A percentile compares a stretch with the other conserved stretches of the same genome.
phyloP scores from a whole-genome alignment of 805 yeast genomes.

The Candida stauntonica region DNA sequence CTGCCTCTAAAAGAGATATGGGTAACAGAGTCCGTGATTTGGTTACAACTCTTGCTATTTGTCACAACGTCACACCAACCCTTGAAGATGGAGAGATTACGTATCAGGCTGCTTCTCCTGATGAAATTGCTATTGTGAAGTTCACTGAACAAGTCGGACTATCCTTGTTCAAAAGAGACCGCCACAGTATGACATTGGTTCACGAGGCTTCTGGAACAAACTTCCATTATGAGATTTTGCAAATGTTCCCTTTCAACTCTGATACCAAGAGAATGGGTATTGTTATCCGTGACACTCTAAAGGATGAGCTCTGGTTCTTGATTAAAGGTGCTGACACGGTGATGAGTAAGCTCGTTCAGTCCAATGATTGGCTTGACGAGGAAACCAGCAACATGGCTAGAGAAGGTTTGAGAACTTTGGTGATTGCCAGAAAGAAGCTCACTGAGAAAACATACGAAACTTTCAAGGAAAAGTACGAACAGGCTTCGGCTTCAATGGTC shows the following conservation, averaged over 20 bases:
- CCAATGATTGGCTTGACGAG: constrained; percentile 95
- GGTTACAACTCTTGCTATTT: constrained; percentile 78
- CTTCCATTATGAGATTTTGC: constrained; percentile 61
- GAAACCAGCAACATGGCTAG: constrained; percentile 98
- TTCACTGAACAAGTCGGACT: constrained; percentile 87
- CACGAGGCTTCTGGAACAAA: constrained; percentile 55
- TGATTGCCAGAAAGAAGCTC: constrained; percentile 81
- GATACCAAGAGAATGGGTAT: constrained; percentile 97
- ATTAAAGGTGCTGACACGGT: constrained; percentile 97
- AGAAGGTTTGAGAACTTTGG: constrained; percentile 94
- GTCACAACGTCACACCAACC: constrained; percentile 96
- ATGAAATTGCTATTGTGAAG: constrained; percentile 93
- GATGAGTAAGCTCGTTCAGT: constrained; percentile 77
- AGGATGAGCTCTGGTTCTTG: constrained; percentile 76
- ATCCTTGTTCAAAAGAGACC: constrained; percentile 74
- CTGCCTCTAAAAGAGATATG: constrained; percentile 56
- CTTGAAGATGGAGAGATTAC: constrained; percentile 69
- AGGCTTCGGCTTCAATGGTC: constrained; percentile 74
- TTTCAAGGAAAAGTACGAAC: constrained; percentile 59
- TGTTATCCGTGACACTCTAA: constrained; percentile 57
- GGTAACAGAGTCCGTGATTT: constrained; percentile 75
- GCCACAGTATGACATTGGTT: constrained; percentile 63
- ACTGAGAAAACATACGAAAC: constrained; percentile 49
- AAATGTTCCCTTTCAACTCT: constrained; percentile 90
- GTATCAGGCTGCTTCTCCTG: constrained; percentile 98